Conservation (phyloP, 2,329 filamentous ascomycete genomes). For the Gaeumannomyces tritici region DNA sequence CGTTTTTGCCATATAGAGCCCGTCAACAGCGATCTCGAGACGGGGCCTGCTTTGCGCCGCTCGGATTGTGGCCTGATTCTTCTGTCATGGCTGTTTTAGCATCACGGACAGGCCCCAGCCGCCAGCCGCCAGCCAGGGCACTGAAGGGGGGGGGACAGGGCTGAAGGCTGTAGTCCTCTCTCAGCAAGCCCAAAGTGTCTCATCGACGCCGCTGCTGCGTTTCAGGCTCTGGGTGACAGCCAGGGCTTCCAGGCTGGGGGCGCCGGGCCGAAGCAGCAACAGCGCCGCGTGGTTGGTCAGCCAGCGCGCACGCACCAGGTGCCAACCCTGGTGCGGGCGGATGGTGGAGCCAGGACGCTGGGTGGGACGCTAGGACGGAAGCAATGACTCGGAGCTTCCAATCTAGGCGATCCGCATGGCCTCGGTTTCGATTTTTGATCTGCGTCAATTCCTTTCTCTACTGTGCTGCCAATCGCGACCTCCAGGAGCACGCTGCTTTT, state of each 20-base stretch:
- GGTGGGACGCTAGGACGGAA: no score
- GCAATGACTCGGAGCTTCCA: background rate
- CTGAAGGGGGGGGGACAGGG: background rate
- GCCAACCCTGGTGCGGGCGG: background rate
- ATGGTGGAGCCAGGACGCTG: background rate
- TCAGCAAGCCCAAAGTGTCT: background rate
- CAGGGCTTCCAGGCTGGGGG: background rate
- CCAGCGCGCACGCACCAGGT: background rate
- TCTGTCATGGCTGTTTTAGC: slow-evolving; percentile 11
- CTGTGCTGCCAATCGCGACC: background rate
- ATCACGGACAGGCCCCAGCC: background rate
- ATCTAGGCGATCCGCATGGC: background rate
- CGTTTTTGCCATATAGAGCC: slow-evolving; percentile 1
- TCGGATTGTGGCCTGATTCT: slow-evolving; percentile 12
- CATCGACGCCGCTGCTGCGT: background rate
- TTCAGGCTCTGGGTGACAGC: background rate
- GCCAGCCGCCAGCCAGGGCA: background rate
- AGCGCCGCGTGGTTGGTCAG: background rate
- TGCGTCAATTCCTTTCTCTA: background rate
- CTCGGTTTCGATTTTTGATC: background rate
- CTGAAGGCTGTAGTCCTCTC: background rate
- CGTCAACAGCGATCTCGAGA: slow-evolving; percentile 4
- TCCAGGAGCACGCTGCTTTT: no score
- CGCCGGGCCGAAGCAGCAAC: background rate
- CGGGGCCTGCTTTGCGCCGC: background rate